Evolutionary conservation across 495 filamentous ascomycete genomes (phyloP).

Genomic region (Penicillium waksmanii): DNA sequence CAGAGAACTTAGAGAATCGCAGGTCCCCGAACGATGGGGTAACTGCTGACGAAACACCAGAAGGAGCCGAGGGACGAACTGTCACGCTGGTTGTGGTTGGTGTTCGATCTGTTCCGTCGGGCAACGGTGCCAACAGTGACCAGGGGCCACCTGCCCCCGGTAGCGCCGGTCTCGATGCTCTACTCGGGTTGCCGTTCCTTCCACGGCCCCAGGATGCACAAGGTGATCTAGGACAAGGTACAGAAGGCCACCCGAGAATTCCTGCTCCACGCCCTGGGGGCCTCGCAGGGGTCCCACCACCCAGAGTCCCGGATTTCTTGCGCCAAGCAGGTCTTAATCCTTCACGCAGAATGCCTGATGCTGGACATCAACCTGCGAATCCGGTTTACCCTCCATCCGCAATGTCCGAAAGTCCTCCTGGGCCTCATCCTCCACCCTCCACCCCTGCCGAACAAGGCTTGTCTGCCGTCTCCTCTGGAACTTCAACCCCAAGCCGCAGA

Average conservation of each 20-base stretch:
- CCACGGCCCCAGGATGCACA: conserved; percentile 43
- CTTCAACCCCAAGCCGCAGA: conserved; percentile 57
- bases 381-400: conserved; percentile 41
- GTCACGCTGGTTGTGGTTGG: conserved; percentile 74
- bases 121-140: conserved; percentile 47
- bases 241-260: conserved; percentile 54
- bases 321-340: conserved; percentile 41
- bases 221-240: conserved; percentile 36
- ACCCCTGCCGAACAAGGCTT: conserved; percentile 67
- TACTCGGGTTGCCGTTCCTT: conserved; percentile 61
- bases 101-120: conserved; percentile 67
- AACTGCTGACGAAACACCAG: conserved; percentile 49
- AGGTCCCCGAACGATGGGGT: conserved; percentile 30
- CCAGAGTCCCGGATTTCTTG: conserved; percentile 50
- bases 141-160: conserved; percentile 47
- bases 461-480: conserved; percentile 60
- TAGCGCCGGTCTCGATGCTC: conserved; percentile 48
- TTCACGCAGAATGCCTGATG: conserved; percentile 45
- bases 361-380: conserved; percentile 28
- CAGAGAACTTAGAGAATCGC: conserved; percentile 21
- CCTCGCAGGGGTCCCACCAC: conserved; percentile 46
- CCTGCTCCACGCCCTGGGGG: conserved; percentile 51
- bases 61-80: conserved; percentile 60
- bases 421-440: conserved; percentile 68
- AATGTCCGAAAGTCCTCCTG: conserved; percentile 61